Conservation (phyloP, 202 grass and related monocot species). For the Zizania palustris region DNA sequence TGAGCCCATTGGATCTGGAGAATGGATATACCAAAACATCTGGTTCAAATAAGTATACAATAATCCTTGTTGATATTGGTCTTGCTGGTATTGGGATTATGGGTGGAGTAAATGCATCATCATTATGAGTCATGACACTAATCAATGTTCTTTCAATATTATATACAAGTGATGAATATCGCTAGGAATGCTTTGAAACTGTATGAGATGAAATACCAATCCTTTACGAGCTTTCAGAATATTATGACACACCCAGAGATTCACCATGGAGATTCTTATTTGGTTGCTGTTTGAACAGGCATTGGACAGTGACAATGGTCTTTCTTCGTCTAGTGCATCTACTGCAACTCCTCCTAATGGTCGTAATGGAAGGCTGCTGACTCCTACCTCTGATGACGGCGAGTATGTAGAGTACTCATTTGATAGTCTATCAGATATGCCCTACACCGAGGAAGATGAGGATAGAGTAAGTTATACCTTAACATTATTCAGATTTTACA, state of each 20-base stretch:
- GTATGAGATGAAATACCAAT: conserved; percentile 18
- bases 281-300: conserved; percentile 43
- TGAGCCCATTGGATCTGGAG: background rate
- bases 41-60: conserved; percentile 22
- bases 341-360: conserved; percentile 58
- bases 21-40: conserved; percentile 3
- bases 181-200: background rate
- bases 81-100: background rate
- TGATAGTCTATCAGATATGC: conserved; percentile 74
- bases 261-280: conserved; percentile 11
- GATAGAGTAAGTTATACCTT: conserved; percentile 76
- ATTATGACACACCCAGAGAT: background rate
- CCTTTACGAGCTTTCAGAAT: conserved; percentile 21
- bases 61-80: background rate
- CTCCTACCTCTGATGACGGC: conserved; percentile 67
- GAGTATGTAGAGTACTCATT: conserved; percentile 92
- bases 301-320: conserved; percentile 51
- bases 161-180: conserved; percentile 16
- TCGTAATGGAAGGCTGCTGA: conserved; percentile 44
- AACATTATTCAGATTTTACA: conserved; percentile 25
- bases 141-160: background rate
- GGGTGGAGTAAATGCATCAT: background rate
- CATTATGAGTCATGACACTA: background rate
- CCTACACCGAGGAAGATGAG: conserved; percentile 82
- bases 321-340: conserved; percentile 64